These are phyloP conservation scores for Pisolithus sp. DNA, from an alignment of 768 basidiomycete genomes.

Conservation along the genomic window DNA sequence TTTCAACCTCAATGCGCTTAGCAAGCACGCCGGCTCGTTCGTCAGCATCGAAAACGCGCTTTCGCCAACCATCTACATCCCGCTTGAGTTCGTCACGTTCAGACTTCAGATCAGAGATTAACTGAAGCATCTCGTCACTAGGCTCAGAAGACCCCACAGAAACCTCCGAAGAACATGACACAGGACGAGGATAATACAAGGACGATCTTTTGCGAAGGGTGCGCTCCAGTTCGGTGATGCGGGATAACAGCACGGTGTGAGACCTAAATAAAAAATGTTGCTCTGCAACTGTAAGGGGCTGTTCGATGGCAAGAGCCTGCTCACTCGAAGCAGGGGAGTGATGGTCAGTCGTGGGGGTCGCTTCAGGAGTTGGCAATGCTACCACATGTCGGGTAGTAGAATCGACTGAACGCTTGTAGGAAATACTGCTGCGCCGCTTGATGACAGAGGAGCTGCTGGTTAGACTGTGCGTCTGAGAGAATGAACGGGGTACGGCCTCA, in stretches of 20 bases:
- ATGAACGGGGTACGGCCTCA: constrained; percentile 7
- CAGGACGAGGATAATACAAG: constrained; percentile 38
- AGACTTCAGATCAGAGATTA: constrained; percentile 72
- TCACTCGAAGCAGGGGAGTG: constrained; percentile 32
- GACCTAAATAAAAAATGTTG: constrained; percentile 84
- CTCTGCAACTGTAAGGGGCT: constrained; percentile 64
- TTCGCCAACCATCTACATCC: constrained; percentile 85
- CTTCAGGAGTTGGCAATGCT: neutral
- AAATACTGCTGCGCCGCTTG: constrained; percentile 62
- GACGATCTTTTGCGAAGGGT: constrained; percentile 42
- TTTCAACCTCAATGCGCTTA: constrained; percentile 68
- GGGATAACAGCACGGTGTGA: constrained; percentile 74
- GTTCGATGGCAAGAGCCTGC: constrained; percentile 16
- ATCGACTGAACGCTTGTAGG: constrained; percentile 52
- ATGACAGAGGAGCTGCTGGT: constrained; percentile 24
- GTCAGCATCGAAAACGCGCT: constrained; percentile 70
- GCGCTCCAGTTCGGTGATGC: constrained; percentile 77
- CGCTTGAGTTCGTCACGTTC: constrained; percentile 86
- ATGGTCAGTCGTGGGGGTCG: constrained; percentile 54
- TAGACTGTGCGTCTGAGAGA: constrained; percentile 17
- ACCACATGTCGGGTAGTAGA: constrained; percentile 55
- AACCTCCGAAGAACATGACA: constrained; percentile 45
- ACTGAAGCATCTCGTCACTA: constrained; percentile 70
- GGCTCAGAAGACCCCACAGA: constrained; percentile 40
- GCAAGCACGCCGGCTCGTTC: constrained; percentile 59